Evolutionary conservation across 345 rosid species (phyloP), one percentile per base, ranked within the genome.

Genomic region (Populus davidiana): DNA sequence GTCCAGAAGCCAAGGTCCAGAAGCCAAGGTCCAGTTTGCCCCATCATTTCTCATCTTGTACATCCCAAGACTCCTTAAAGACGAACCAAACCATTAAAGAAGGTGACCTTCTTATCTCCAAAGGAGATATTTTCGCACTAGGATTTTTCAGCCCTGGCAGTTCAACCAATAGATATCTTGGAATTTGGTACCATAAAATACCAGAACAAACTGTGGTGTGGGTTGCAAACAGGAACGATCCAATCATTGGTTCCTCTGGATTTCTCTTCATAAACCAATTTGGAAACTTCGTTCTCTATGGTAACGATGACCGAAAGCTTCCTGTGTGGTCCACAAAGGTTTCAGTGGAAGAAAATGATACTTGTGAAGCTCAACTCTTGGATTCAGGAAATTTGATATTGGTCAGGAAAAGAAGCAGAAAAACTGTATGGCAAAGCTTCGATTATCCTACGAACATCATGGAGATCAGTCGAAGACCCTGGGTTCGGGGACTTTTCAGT

Each of bases 61-160:
- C 38, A 1, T 63, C 41, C 56, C 17, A 4, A 8, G 39, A 62
- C 69, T 54, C 68, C 16, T 5, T 76, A 38, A 5, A 38, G 6
- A 2, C 27, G 7, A 44, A 0, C 43, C 43, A 39, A 39, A 0
- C 43, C 11, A 39, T 39, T 39, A 39, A 39, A 39, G 43, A 39
- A 8, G 43, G 43, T 39, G 11, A 39, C 2, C 43, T 39, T 39
- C 43, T 39, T 39, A 39, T 39, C 43, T 39, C 43, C 43, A 8
- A 8, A 39, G 69, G 47, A 27, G 6, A 61, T 1, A 61, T 2
- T 6, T 67, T 67, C 12, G 39, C 72, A 1, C 47, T 75, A 3
- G 78, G 78, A 12, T 77, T 69, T 52, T 77, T 69, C 56, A 69
- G 56, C 8, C 43, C 43, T 1, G 69, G 69, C 4, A 63, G 43